phyloP scores from a whole-genome alignment of 2,329 filamentous ascomycete species.

The Myriosclerotinia duriaeana region DNA sequence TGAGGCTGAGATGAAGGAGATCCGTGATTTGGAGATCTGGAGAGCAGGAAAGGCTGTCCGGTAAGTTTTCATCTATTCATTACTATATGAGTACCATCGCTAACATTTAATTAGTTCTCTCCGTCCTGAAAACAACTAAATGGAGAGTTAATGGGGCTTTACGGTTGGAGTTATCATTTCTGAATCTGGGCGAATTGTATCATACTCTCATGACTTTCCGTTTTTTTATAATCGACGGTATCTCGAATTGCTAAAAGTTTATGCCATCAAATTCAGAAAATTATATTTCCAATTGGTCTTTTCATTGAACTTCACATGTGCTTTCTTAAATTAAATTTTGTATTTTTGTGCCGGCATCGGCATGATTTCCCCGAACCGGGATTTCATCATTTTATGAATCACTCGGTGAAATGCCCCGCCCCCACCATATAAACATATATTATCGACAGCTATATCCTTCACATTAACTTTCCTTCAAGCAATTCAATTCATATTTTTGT shows the following conservation, averaged over 20 bases:
- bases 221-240: constrained; percentile 35
- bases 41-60: constrained; percentile 96
- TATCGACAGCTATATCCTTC: background rate
- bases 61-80: constrained; percentile 46
- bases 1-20: constrained; percentile 98
- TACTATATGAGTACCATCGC: constrained; percentile 15
- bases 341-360: constrained; percentile 13
- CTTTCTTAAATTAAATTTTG: constrained; percentile 6
- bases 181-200: constrained; percentile 41
- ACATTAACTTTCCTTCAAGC: background rate
- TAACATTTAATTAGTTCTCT: constrained; percentile 55
- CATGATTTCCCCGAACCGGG: background rate
- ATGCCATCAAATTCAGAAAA: constrained; percentile 28
- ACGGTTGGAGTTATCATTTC: constrained; percentile 30
- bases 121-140: constrained; percentile 74
- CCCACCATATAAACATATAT: constrained; percentile 1
- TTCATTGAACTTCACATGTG: constrained; percentile 3
- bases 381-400: constrained; percentile 7
- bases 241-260: constrained; percentile 41
- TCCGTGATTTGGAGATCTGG: constrained; percentile 98
- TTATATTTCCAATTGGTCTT: constrained; percentile 1
- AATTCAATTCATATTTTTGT: background rate
- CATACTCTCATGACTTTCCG: constrained; percentile 36
- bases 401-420: constrained; percentile 13
- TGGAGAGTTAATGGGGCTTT: constrained; percentile 50